Percentiles rank a stretch among this genome's conserved stretches.
Evolutionary conservation across 2,329 filamentous ascomycete species (phyloP).

Genomic region (Pseudogymnoascus verrucosus): DNA sequence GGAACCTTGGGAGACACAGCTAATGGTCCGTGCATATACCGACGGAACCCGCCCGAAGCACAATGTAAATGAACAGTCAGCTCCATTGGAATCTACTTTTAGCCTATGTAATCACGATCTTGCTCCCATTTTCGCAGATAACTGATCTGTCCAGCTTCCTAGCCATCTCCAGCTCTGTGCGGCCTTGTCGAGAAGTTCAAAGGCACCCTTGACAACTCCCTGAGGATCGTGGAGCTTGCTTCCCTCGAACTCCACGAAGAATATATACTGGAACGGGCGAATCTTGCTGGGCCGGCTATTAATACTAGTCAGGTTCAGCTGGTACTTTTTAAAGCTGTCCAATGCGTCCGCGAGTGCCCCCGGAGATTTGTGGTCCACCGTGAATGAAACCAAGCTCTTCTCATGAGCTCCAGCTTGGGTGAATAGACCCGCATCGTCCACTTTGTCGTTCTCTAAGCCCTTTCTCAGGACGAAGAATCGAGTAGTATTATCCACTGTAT

Average conservation of each 20-base stretch:
- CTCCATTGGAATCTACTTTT: not conserved
- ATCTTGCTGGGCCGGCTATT: slow-evolving; percentile 73
- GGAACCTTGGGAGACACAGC: not conserved
- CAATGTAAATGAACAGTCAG: not conserved
- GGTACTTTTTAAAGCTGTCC: slow-evolving; percentile 63
- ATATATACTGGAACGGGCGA: slow-evolving; percentile 81
- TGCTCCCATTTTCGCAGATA: slow-evolving; percentile 1
- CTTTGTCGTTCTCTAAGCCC: slow-evolving; percentile 13
- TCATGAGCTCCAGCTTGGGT: slow-evolving; percentile 7
- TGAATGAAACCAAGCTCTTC: slow-evolving; percentile 79
- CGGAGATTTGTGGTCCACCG: slow-evolving; percentile 64
- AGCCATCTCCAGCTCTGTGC: slow-evolving; percentile 60
- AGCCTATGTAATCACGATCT: not conserved
- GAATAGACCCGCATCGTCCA: slow-evolving; percentile 12
- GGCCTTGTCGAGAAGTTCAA: slow-evolving; percentile 49
- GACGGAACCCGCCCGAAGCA: not conserved
- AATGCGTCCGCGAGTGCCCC: slow-evolving; percentile 80
- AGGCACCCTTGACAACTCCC: slow-evolving; percentile 50
- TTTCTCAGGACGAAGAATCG: slow-evolving; percentile 60
- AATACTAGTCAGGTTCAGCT: slow-evolving; percentile 82
- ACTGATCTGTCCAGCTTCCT: slow-evolving; percentile 52
- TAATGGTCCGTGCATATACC: not conserved
- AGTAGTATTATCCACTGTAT: slow-evolving; percentile 68
- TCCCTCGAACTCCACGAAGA: slow-evolving; percentile 85
- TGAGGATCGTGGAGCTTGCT: slow-evolving; percentile 44